Conservation (phyloP, 2,329 filamentous ascomycete genomes). For the Penicillium sp. region DNA sequence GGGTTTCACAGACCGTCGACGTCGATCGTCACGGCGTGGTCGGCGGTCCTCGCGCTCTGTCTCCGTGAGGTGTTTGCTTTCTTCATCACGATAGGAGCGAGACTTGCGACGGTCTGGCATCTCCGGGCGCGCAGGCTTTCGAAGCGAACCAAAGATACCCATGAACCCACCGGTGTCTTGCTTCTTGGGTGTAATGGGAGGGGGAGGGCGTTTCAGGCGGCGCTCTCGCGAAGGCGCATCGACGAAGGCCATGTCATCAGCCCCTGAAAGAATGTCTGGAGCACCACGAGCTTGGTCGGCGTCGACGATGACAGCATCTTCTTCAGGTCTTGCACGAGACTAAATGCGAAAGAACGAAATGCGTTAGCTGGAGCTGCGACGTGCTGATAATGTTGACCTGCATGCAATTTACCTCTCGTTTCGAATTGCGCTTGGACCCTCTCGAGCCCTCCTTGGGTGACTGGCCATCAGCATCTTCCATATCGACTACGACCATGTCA, state of each 20-base stretch:
- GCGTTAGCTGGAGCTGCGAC: neutral
- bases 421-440: constrained; percentile 39
- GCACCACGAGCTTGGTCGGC: constrained; percentile 48
- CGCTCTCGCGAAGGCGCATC: constrained; percentile 52
- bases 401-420: constrained; percentile 36
- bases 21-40: constrained; percentile 38
- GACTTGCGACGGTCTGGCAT: constrained; percentile 40
- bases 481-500: constrained; percentile 61
- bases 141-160: constrained; percentile 61
- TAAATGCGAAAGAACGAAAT: constrained; percentile 15
- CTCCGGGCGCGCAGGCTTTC: constrained; percentile 36
- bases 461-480: constrained; percentile 42
- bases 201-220: constrained; percentile 62
- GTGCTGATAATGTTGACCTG: neutral
- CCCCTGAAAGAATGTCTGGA: constrained; percentile 47
- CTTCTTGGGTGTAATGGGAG: constrained; percentile 65
- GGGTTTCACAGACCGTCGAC: constrained; percentile 43
- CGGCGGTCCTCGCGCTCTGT: constrained; percentile 41
- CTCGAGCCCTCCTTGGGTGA: constrained; percentile 36
- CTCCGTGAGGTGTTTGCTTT: constrained; percentile 34
- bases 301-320: constrained; percentile 60
- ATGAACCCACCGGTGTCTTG: constrained; percentile 56
- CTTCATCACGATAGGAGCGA: constrained; percentile 40
- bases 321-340: constrained; percentile 36
- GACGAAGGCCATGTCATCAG: constrained; percentile 55